Evolutionary conservation across 2,329 filamentous ascomycete species (phyloP), one percentile per base, ranked within the genome.

Genomic region (Claviceps citrina): DNA sequence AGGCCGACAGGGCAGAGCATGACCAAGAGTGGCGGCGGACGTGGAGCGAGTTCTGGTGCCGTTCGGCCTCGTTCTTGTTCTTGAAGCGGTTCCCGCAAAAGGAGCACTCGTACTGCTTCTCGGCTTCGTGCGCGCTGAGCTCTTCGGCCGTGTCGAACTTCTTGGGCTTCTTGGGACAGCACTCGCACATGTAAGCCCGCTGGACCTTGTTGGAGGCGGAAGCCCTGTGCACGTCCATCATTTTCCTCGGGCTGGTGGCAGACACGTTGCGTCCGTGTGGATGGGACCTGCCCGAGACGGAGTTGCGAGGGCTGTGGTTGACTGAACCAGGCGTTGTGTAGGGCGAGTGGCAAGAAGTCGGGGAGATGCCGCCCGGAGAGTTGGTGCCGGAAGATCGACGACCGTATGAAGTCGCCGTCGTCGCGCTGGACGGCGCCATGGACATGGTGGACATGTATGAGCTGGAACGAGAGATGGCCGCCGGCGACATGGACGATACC

Each of bases 11-110:
- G 1, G 87, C 84, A 25, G 86, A 87, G 59, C 91, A 98, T 9
- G 89, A 95, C 91, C 91, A 98, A 36, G 87, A 95, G 62, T 96
- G 86, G 19, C 82, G 79, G 26, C 89, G 78, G 7, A 96, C 72
- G 59, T 96, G 89, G 9, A 96, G 73, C 12, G 87, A 94, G 54
- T 95, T 96, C 54, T 94, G 87, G 57, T 96, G 89, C 25, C 91
- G 77, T 60, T 96, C 89, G 2, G 87, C 87, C 63, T 96, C 91
- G 53, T 96, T 96, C 64, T 96, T 96, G 65, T 96, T 96, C 63
- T 96, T 96, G 68, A 96, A 96, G 9, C 89, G 78, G 57, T 95
- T 95, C 31, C 82, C 82, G 59, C 89, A 96, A 57, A 84, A 96
- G 22, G 77, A 73, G 60, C 89, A 96, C 46, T 84, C 84, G 59